A percentile compares a stretch with the other conserved stretches of the same genome.
These are phyloP conservation scores for Taphrina confusa DNA, from an alignment of 1,139 yeast species.

Conservation along the genomic window DNA sequence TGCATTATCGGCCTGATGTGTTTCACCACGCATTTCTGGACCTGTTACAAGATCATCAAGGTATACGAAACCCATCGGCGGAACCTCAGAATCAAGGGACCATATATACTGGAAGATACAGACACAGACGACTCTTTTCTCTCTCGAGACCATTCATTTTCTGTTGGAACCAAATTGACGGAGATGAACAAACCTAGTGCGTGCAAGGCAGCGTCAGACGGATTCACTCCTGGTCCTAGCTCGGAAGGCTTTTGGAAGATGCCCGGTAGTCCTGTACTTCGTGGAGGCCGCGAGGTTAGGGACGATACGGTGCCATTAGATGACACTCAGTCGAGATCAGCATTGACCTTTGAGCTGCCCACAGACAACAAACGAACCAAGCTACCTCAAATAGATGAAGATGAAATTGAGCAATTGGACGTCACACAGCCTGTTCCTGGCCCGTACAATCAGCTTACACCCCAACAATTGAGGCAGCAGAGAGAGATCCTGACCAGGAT, in stretches of 20 bases:
- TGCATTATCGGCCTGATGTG: not conserved
- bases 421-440: not conserved
- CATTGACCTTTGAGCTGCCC: not conserved
- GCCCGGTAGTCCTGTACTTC: not conserved
- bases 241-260: constrained; percentile 4
- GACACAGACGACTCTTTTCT: not conserved
- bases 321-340: not conserved
- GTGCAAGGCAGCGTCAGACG: not conserved
- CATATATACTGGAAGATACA: not conserved
- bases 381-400: constrained; percentile 4
- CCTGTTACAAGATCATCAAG: not conserved
- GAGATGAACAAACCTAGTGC: not conserved
- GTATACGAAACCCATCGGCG: not conserved
- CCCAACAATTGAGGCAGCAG: constrained; percentile 7
- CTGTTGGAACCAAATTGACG: not conserved
- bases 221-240: not conserved
- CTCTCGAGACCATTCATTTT: not conserved
- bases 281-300: not conserved
- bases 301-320: not conserved
- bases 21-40: not conserved
- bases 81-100: not conserved
- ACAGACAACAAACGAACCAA: not conserved
- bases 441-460: not conserved
- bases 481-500: constrained; percentile 3
- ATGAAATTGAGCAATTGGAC: constrained; percentile 1